Evolutionary conservation across 225 moss, liverwort and hornwort genomes (phyloP), one percentile per base, ranked within the genome.

Genomic region (Pseudisothecium myosuroides): DNA sequence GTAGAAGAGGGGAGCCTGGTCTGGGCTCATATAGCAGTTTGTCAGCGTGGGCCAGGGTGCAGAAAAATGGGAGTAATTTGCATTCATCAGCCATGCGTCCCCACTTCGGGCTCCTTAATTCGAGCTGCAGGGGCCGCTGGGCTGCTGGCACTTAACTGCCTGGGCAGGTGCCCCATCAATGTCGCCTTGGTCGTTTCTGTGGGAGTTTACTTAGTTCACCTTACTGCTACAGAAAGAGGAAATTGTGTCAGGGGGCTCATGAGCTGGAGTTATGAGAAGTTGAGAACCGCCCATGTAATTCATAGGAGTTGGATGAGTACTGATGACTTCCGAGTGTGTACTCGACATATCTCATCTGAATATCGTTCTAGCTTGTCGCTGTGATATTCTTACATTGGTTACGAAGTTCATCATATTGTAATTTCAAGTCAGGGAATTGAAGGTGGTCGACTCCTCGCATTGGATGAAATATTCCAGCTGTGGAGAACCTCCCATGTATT

Each of bases 21-120:
- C 87, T 87, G 87, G 56, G 79, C 87, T 87, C 79, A 87, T 87
- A 87, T 87, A 87, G 87, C 87, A 78, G 87, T 55, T 43, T 87
- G 87, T 87, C 79, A 87, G 87, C 79, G 78, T 74, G 85, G 85
- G 85, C 60, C 73, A 85, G 85, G 74, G 55, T 43, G 66, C 59
- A 37, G 52, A 2, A 2, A 82, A 59, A 65, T 27, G 27, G 66
- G 52, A 52, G 17, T 55, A 58, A 72, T 23, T 71, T 52, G 71
- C 84, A 84, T 84, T 58, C 56, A 84, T 84, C 84, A 68, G 69
- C 55, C 54, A 54, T 68, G 84, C 55, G 69, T 84, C 69, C 58
- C 56, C 71, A 76, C 52, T 86, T 69, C 69, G 69, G 31, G 26
- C 65, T 65, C 68, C 84, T 86, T 86, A 86, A 86, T 54, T 76